Evolutionary conservation across 352 stramenopile genomes (phyloP).

Genomic region (Pythium scleroteichum): DNA sequence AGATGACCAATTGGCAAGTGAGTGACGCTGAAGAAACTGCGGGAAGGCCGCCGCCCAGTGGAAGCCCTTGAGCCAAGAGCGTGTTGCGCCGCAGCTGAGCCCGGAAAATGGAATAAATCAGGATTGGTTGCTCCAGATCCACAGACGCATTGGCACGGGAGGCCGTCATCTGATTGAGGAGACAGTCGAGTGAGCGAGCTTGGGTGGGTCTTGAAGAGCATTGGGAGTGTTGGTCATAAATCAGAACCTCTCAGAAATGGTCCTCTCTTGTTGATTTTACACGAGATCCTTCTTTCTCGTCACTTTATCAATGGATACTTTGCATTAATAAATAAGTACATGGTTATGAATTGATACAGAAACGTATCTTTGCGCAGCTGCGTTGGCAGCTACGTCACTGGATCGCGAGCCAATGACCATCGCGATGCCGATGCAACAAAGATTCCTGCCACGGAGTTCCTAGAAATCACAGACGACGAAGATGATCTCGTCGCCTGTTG

Average conservation of each 20-base stretch:
- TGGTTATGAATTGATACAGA: neutral
- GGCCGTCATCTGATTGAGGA: neutral
- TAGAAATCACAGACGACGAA: too few relatives aligned
- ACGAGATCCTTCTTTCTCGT: too few relatives aligned
- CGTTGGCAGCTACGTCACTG: neutral
- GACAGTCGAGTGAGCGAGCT: too few relatives aligned
- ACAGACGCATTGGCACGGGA: neutral
- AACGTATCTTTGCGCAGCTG: conserved; percentile 1
- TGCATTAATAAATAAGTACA: neutral
- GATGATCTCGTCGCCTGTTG: too few relatives aligned
- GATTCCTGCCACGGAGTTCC: too few relatives aligned
- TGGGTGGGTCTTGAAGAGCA: too few relatives aligned
- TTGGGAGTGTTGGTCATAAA: too few relatives aligned
- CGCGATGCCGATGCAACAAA: too few relatives aligned
- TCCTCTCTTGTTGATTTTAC: too few relatives aligned
- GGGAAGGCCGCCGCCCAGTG: neutral
- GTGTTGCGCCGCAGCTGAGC: neutral
- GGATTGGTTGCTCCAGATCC: neutral
- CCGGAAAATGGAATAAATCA: conserved; percentile 1
- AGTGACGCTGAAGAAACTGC: neutral
- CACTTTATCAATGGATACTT: too few relatives aligned
- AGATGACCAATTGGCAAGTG: neutral
- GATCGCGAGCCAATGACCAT: neutral
- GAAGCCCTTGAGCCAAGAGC: too few relatives aligned
- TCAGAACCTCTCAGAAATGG: too few relatives aligned